Evolutionary conservation across 73 alveolate genomes (phyloP).

Genomic region (Paramecium bursaria): DNA sequence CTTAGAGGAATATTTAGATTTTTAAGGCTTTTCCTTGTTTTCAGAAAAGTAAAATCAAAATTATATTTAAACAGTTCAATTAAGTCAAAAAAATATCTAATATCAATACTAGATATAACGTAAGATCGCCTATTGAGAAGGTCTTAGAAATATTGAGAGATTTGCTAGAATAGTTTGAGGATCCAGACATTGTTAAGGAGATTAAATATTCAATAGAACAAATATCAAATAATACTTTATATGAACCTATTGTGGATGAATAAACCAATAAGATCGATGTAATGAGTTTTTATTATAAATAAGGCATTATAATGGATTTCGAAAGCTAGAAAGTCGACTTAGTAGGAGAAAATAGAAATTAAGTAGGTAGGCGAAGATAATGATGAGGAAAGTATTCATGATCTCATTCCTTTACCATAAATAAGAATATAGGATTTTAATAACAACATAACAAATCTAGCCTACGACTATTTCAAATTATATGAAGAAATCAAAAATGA

Average conservation of each 20-base stretch:
- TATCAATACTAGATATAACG: constrained; percentile 10
- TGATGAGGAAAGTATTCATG: constrained; percentile 12
- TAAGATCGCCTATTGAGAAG: constrained; percentile 62
- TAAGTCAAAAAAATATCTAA: constrained; percentile 42
- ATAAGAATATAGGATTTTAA: background rate
- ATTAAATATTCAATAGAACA: constrained; percentile 17
- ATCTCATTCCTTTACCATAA: constrained; percentile 43
- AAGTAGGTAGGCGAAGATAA: too few species aligned
- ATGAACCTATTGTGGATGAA: constrained; percentile 57
- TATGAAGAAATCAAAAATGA: constrained; percentile 26
- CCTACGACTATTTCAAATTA: constrained; percentile 40
- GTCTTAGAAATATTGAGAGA: constrained; percentile 53
- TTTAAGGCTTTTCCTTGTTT: constrained; percentile 54
- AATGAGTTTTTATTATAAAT: constrained; percentile 10
- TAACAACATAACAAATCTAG: constrained; percentile 23
- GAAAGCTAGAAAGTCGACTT: too few species aligned
- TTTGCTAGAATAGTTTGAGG: constrained; percentile 38
- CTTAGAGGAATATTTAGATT: constrained; percentile 63
- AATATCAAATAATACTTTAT: constrained; percentile 58
- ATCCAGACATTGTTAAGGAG: constrained; percentile 33
- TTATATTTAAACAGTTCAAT: background rate
- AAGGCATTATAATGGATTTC: background rate
- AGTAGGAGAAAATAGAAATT: too few species aligned
- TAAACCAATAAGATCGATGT: constrained; percentile 39
- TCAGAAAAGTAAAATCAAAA: constrained; percentile 41